These are phyloP conservation scores for Dryadomyces quercus-mongolicae DNA, from an alignment of 2,329 filamentous ascomycete species.

Conservation along the genomic window DNA sequence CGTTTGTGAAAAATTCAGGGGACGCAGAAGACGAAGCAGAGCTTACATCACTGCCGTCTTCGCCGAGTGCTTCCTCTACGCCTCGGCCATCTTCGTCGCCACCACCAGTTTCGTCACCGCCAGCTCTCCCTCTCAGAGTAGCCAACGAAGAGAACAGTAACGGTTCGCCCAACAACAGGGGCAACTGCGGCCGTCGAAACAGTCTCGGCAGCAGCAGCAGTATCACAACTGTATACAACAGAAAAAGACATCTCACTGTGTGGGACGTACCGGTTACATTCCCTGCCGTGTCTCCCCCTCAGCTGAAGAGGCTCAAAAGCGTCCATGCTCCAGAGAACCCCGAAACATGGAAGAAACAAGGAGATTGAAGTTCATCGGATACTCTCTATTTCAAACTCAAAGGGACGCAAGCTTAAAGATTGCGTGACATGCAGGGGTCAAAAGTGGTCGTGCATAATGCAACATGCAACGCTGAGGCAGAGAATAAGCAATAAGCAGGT, in stretches of 20 bases:
- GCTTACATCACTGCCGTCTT: not conserved
- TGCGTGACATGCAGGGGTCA: too few species aligned
- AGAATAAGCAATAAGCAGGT: too few species aligned
- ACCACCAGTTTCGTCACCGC: not conserved
- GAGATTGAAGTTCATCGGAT: not conserved
- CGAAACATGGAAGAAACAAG: not conserved
- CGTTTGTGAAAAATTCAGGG: not conserved
- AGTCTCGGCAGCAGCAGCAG: not conserved
- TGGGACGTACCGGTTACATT: not conserved
- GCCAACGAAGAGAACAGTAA: not conserved
- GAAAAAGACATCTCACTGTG: not conserved
- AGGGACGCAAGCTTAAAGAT: too few species aligned
- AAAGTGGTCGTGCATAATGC: too few species aligned
- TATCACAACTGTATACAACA: not conserved
- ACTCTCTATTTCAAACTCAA: too few species aligned
- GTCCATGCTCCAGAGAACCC: not conserved
- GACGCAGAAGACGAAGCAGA: not conserved
- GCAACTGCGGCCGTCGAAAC: not conserved
- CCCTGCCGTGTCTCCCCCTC: conserved; percentile 8
- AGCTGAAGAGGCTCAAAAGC: conserved; percentile 5
- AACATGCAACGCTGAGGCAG: too few species aligned
- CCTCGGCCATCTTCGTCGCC: not conserved
- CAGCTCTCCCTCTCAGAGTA: not conserved
- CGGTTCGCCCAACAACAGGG: not conserved
- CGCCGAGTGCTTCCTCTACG: not conserved